phyloP scores from a whole-genome alignment of 768 basidiomycete genomes.

The Sarcodon sp. region DNA sequence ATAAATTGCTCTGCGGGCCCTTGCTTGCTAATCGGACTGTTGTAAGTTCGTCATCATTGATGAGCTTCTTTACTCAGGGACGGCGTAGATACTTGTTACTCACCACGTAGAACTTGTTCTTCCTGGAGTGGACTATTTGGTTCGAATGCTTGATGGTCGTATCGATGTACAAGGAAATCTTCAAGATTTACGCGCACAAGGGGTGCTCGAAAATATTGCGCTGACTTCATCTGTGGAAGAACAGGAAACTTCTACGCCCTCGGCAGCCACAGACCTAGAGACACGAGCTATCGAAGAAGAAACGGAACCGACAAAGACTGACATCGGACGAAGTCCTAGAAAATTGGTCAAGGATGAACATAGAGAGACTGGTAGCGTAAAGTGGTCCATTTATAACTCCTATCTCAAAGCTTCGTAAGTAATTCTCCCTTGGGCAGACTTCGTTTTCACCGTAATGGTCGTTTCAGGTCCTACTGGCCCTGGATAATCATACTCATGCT shows the following conservation, averaged over 20 bases:
- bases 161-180: constrained; percentile 65
- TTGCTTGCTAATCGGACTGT: constrained; percentile 60
- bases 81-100: constrained; percentile 50
- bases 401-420: constrained; percentile 66
- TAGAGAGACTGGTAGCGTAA: constrained; percentile 68
- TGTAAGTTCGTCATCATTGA: constrained; percentile 18
- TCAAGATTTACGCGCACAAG: constrained; percentile 45
- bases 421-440: background rate
- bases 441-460: background rate
- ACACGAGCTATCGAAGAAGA: constrained; percentile 16
- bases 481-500: constrained; percentile 41
- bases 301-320: constrained; percentile 14
- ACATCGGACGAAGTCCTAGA: constrained; percentile 44
- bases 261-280: constrained; percentile 6
- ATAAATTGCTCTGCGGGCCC: constrained; percentile 52
- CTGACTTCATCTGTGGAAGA: constrained; percentile 38
- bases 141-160: constrained; percentile 73
- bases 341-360: constrained; percentile 77
- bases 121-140: constrained; percentile 57
- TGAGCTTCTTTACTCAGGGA: background rate
- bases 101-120: constrained; percentile 80
- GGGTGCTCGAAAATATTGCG: constrained; percentile 48
- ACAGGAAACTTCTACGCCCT: constrained; percentile 12
- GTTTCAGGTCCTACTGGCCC: constrained; percentile 50
- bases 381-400: constrained; percentile 51